Base-by-base conservation (phyloP, 768 basidiomycete species). In the Russula olivacea region DNA sequence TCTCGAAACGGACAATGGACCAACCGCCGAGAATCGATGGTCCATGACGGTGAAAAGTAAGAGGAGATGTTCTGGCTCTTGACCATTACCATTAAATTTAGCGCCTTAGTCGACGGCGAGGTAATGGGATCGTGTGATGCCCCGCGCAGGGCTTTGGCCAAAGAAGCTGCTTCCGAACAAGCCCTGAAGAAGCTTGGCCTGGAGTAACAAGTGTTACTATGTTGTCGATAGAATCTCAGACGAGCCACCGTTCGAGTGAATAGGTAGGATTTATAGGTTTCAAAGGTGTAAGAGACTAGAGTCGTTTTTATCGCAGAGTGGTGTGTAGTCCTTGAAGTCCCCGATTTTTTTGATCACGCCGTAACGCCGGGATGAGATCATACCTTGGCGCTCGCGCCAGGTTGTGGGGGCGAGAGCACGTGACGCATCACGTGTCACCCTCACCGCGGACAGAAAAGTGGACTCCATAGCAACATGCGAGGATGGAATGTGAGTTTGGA, bases 61-160 rank as follows among this genome's bases (percentile, higher is more conserved):
- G 81, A 59, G 50, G 3, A 21, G 2, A 10, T 50, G 32, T 55
- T 23, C n/a, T 19, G 4, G 3, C 15, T n/a, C 23, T 48, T 47
- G 38, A 23, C 9, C 15, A 10, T 30, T 30, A 7, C 30, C 14
- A n/a, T 23, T 43, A n/a, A 55, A 7, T 41, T 19, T 43, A 28
- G 34, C 15, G 15, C 11, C 25, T 40, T 34, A 67, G 66, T 67
- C 21, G 15, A 51, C 9, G 66, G 66, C 36, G 15, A 32, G 60
- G 72, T 76, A 9, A 77, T 76, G 71, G 86, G 84, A 34, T 75
- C 73, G 12, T 84, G 78, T 6, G 73, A 68, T 1, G 82, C 78
- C 12, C 34, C 68, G 3, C 74, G 75, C 49, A 82, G 84, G 67
- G 68, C 74, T 11, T 54, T 52, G 1, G 76, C 76, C 9, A 76